Percentiles rank a stretch among this genome's conserved stretches.
Evolutionary conservation across 345 rosid species (phyloP).

Genomic region (Populus pruinosa): DNA sequence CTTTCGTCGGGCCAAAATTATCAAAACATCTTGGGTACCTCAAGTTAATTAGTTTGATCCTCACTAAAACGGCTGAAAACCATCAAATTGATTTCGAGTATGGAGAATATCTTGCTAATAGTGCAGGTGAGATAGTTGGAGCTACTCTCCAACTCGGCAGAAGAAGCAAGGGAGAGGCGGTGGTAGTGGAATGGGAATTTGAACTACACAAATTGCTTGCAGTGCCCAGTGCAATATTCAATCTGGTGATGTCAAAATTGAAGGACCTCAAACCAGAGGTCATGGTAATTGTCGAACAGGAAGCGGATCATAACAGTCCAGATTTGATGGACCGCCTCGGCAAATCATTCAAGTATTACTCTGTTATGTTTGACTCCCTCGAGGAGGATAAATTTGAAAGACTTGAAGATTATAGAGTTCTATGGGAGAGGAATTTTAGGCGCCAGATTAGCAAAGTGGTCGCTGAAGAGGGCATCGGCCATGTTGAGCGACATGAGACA

Average conservation of each 20-base stretch:
- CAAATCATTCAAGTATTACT: conserved; percentile 71
- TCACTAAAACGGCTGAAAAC: too few relatives aligned
- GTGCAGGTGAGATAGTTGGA: conserved; percentile 65
- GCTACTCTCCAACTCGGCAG: conserved; percentile 58
- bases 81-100: neutral
- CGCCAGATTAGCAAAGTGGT: conserved; percentile 72
- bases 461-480: conserved; percentile 62
- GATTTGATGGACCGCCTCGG: conserved; percentile 70
- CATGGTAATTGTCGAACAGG: conserved; percentile 76
- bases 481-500: conserved; percentile 82
- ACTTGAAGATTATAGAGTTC: conserved; percentile 22
- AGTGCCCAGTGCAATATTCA: conserved; percentile 32
- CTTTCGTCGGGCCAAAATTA: too few relatives aligned
- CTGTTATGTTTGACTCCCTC: conserved; percentile 81
- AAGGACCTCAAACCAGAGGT: conserved; percentile 61
- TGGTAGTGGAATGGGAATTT: conserved; percentile 77
- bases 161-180: conserved; percentile 53
- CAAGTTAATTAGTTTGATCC: too few relatives aligned
- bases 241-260: conserved; percentile 53
- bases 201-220: conserved; percentile 67
- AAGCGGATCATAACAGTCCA: conserved; percentile 72
- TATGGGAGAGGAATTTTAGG: conserved; percentile 68
- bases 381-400: conserved; percentile 52
- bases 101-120: conserved; percentile 53
- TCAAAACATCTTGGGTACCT: too few relatives aligned